phyloP scores from a whole-genome alignment of 2,329 filamentous ascomycete species.

The Fusarium decemcellulare region DNA sequence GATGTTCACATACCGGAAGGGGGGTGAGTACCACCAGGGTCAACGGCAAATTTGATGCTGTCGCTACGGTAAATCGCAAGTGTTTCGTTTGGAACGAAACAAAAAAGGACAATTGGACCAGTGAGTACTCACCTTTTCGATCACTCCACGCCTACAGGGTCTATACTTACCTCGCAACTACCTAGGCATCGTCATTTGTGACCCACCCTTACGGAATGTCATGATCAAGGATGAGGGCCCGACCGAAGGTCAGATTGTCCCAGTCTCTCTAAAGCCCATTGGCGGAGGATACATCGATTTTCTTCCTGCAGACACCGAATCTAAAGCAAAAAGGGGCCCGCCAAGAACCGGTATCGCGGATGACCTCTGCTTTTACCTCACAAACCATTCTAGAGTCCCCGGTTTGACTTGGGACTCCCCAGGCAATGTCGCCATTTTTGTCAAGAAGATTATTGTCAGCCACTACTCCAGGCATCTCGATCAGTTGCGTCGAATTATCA shows the following conservation, averaged over 20 bases:
- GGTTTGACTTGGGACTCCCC: neutral
- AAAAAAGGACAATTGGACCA: neutral
- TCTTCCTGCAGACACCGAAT: neutral
- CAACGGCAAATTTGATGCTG: neutral
- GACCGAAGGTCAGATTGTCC: neutral
- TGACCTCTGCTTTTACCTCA: constrained; percentile 5
- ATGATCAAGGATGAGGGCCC: neutral
- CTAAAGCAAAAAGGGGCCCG: neutral
- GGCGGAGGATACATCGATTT: constrained; percentile 1
- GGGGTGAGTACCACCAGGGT: neutral
- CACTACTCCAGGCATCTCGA: constrained; percentile 1
- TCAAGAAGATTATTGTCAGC: constrained; percentile 1
- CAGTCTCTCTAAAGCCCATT: neutral
- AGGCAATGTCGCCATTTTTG: neutral
- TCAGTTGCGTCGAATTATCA: neutral
- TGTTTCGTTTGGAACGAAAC: neutral
- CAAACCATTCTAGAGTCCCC: neutral
- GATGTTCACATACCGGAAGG: neutral
- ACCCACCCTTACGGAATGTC: neutral
- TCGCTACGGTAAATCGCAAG: neutral
- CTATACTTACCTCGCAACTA: neutral
- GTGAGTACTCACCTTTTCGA: neutral
- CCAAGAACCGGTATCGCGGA: neutral
- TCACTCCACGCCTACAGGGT: no score
- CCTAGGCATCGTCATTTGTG: neutral